Evolutionary conservation across 768 basidiomycete genomes (phyloP), one percentile per base, ranked within the genome.

Genomic region (Kondoa malvinella): DNA sequence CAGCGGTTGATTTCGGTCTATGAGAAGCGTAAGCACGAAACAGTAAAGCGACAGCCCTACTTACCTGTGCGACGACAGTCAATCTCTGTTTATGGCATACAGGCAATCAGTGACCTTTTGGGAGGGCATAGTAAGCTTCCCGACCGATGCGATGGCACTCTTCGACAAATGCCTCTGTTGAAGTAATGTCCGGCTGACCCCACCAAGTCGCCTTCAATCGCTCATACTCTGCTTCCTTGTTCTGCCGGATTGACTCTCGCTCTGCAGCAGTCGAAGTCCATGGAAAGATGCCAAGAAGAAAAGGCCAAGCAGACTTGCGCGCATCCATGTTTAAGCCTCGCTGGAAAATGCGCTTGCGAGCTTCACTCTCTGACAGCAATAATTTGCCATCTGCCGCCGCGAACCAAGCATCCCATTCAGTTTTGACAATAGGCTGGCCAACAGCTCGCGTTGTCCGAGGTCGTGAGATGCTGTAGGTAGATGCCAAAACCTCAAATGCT

Each of bases 281-380:
- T 30, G 84, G 83, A 34, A 86, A 81, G 1, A 95, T 87, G 26
- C 87, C 88, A 4, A 97, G 80, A 31, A 97, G 76, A 75, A 89
- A 91, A 1, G 92, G 91, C 95, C 95, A 99, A 0, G 89, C 81
- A 66, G 83, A 84, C 75, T 84, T 83, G 73, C 95, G 79, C 34
- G 88, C 82, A 25, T 80, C 77, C 8, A 82, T 76, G 59, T 68
- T 71, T 14, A 70, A 56, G 1, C 69, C 77, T 68, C 88, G 80
- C 72, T 85, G 81, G 71, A 94, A 94, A 16, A 94, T 81, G 72
- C 91, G 85, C 60, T 82, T 78, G 72, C 80, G 82, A 83, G 91
- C 85, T 76, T 86, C 86, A 72, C 86, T 84, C 50, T 81, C 77
- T 64, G 81, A 66, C 8, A 74, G 67, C 57, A 75, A 67, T 1